Evolutionary conservation across 2,329 filamentous ascomycete genomes (phyloP).

Genomic region (Cordyceps cicadae): DNA sequence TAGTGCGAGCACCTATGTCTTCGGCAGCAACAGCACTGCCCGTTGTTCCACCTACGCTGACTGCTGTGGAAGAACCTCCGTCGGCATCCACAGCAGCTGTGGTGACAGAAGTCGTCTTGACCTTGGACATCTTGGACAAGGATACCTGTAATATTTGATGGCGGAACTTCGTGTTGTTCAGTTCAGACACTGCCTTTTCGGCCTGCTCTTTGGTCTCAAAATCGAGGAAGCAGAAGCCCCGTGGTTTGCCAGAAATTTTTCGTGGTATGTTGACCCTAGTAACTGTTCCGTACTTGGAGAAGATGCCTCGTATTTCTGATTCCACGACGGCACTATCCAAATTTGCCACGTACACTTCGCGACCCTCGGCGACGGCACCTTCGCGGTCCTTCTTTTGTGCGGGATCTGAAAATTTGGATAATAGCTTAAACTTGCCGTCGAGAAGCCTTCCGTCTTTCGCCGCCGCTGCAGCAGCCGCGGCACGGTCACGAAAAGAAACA

Average conservation of each 20-base stretch:
- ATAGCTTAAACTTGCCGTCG: constrained; percentile 59
- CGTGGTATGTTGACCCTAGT: constrained; percentile 63
- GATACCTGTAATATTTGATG: constrained; percentile 61
- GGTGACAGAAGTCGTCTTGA: constrained; percentile 39
- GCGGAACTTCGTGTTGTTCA: constrained; percentile 64
- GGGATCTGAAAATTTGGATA: constrained; percentile 80
- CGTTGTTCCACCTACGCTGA: constrained; percentile 16
- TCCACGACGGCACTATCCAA: constrained; percentile 56
- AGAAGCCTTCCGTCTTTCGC: constrained; percentile 63
- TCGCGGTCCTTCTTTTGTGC: constrained; percentile 66
- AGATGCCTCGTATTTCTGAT: constrained; percentile 60
- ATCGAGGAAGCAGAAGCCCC: constrained; percentile 73
- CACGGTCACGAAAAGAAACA: constrained; percentile 68
- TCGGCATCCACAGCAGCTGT: constrained; percentile 24
- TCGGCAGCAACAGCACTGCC: constrained; percentile 30
- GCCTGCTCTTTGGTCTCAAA: constrained; percentile 65
- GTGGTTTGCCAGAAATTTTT: constrained; percentile 58
- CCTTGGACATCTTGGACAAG: constrained; percentile 46
- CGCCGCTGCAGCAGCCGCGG: constrained; percentile 63
- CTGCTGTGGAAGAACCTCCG: constrained; percentile 16
- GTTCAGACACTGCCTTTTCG: constrained; percentile 53
- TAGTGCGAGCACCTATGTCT: constrained; percentile 57
- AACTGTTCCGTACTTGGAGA: constrained; percentile 68
- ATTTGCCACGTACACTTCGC: constrained; percentile 73
- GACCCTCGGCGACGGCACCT: constrained; percentile 75